A percentile compares a stretch with the other conserved stretches of the same genome.
These are phyloP conservation scores for Pseudogymnoascus sp. DNA, from an alignment of 2,329 filamentous ascomycete species.

Conservation along the genomic window DNA sequence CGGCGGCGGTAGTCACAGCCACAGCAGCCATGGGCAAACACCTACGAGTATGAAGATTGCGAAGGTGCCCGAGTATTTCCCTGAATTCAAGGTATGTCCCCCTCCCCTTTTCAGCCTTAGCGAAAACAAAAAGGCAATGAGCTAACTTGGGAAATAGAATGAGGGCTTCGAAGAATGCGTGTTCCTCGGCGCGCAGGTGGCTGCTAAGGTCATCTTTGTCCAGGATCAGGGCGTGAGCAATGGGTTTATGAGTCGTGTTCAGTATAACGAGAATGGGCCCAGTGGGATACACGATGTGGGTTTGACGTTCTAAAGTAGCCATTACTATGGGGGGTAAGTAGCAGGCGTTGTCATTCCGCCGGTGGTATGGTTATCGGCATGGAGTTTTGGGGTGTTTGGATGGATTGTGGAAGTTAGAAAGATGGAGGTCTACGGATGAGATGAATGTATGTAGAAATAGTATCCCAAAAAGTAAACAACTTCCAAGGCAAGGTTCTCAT, in stretches of 20 bases:
- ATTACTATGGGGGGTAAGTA: neutral
- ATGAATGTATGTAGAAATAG: slow-evolving; percentile 10
- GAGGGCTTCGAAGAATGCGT: slow-evolving; percentile 50
- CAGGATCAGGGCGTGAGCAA: slow-evolving; percentile 56
- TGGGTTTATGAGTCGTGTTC: slow-evolving; percentile 57
- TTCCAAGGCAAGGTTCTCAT: neutral
- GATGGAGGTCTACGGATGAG: slow-evolving; percentile 7
- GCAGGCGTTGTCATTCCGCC: slow-evolving; percentile 5
- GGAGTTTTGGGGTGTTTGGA: slow-evolving; percentile 4
- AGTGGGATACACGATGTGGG: slow-evolving; percentile 25
- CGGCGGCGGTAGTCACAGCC: slow-evolving; percentile 41
- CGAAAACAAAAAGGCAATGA: slow-evolving; percentile 3
- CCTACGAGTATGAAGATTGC: slow-evolving; percentile 61
- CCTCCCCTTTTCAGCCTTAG: slow-evolving; percentile 19
- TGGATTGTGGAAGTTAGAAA: neutral
- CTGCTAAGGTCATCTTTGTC: slow-evolving; percentile 65
- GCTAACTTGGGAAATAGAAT: slow-evolving; percentile 12
- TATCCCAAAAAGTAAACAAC: slow-evolving; percentile 8
- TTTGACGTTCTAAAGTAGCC: slow-evolving; percentile 1
- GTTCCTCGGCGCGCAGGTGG: slow-evolving; percentile 67
- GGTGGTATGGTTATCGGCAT: slow-evolving; percentile 9
- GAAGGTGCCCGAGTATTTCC: slow-evolving; percentile 64
- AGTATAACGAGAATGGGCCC: slow-evolving; percentile 31
- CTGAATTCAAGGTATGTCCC: slow-evolving; percentile 56
- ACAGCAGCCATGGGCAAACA: slow-evolving; percentile 60